Conservation (phyloP, 331 rosid genomes). For the Pyracantha coccinea region DNA sequence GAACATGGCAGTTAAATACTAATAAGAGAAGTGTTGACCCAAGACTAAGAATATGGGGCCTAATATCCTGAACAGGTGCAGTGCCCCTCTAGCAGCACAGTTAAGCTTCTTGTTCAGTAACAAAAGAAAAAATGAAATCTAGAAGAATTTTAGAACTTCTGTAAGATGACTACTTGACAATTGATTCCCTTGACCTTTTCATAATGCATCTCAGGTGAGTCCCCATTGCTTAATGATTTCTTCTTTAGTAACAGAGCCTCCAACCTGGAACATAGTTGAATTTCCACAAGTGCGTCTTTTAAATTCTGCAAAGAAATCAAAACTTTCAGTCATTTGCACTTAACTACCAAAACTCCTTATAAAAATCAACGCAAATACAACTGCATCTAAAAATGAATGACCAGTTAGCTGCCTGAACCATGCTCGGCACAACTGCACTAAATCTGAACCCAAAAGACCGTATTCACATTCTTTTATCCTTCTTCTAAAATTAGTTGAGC, state of each 20-base stretch:
- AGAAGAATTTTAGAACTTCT: not conserved
- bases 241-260: conserved; percentile 67
- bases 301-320: conserved; percentile 44
- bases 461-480: not conserved
- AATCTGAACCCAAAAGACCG: not conserved
- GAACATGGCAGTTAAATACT: not conserved
- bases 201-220: conserved; percentile 52
- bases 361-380: not conserved
- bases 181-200: conserved; percentile 46
- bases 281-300: conserved; percentile 43
- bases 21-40: not conserved
- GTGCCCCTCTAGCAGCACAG: not conserved
- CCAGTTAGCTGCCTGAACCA: not conserved
- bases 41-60: not conserved
- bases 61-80: not conserved
- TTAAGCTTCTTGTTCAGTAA: not conserved
- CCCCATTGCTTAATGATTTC: conserved; percentile 55
- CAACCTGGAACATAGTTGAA: conserved; percentile 49
- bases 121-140: too few species aligned
- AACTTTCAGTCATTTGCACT: not conserved
- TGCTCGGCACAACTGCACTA: not conserved
- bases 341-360: not conserved
- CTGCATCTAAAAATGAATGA: not conserved
- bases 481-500: not conserved
- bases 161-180: too few species aligned